Conservation (phyloP, 257 asterid genomes). For the Penstemon barbatus region DNA sequence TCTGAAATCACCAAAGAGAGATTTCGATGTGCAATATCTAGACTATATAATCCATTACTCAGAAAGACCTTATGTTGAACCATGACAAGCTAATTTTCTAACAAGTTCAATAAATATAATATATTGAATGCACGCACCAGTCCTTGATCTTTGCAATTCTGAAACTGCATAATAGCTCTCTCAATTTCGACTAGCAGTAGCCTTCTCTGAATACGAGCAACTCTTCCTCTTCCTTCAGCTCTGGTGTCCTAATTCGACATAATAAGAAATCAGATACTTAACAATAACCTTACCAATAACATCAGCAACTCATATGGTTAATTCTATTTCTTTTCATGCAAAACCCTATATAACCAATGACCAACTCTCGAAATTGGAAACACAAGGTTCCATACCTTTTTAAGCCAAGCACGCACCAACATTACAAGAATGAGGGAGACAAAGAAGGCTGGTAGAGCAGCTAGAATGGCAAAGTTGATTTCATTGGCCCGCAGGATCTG, state of each 20-base stretch:
- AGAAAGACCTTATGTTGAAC: conserved; percentile 8
- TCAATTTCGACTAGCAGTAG: conserved; percentile 76
- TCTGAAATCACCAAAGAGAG: not conserved
- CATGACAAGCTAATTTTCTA: conserved; percentile 4
- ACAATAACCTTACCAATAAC: conserved; percentile 5
- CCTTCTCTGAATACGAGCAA: conserved; percentile 92
- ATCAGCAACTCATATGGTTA: conserved; percentile 8
- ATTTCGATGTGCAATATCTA: not conserved
- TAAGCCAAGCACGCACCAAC: conserved; percentile 90
- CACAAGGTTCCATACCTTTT: conserved; percentile 54
- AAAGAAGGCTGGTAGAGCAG: conserved; percentile 98
- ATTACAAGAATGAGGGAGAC: conserved; percentile 72
- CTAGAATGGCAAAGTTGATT: conserved; percentile 95
- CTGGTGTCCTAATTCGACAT: conserved; percentile 68
- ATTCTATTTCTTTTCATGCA: conserved; percentile 7
- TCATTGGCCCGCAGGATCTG: conserved; percentile 98
- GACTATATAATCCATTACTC: not conserved
- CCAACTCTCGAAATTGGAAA: not conserved
- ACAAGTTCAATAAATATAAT: conserved; percentile 6
- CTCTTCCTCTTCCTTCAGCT: conserved; percentile 98
- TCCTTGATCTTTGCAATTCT: conserved; percentile 68
- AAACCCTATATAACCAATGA: not conserved
- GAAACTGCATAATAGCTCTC: conserved; percentile 72
- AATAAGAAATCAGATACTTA: conserved; percentile 23
- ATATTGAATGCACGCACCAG: conserved; percentile 42